These are phyloP conservation scores for Achaetomium macrosporum DNA, from an alignment of 2,329 filamentous ascomycete species.

Conservation along the genomic window DNA sequence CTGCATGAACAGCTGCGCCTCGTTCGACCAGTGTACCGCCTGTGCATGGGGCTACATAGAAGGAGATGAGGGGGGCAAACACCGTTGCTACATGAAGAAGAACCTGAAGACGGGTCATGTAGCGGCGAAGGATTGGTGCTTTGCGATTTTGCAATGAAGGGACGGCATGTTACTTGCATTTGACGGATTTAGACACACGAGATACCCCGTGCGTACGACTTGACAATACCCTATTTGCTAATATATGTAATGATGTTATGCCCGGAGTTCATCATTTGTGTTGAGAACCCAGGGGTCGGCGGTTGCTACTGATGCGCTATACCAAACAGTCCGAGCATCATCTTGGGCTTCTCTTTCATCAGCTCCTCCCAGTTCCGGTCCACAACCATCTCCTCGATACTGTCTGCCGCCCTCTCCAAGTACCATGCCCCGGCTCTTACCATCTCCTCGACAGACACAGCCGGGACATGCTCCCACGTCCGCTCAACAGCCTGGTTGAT, in stretches of 20 bases:
- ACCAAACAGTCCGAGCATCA: background rate
- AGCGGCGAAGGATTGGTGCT: slow-evolving; percentile 32
- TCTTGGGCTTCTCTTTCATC: no score
- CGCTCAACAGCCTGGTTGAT: no score
- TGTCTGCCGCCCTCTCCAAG: no score
- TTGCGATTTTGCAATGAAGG: slow-evolving; percentile 30
- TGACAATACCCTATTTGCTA: slow-evolving; percentile 4
- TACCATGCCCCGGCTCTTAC: no score
- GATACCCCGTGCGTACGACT: slow-evolving; percentile 9
- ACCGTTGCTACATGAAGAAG: slow-evolving; percentile 36
- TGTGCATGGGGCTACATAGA: slow-evolving; percentile 35
- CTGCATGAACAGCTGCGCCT: slow-evolving; percentile 37
- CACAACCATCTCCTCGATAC: no score
- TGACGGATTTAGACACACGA: background rate
- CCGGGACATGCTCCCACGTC: no score
- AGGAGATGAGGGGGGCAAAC: slow-evolving; percentile 29
- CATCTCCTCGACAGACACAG: no score
- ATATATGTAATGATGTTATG: slow-evolving; percentile 8
- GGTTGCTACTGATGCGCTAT: background rate
- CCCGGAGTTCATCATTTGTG: background rate
- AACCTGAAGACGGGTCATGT: slow-evolving; percentile 28
- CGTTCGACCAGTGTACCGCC: slow-evolving; percentile 32
- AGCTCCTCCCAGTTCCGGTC: no score
- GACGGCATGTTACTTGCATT: background rate
- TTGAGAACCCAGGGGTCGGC: no score